Conservation (phyloP, 345 rosid genomes). For the Aquilaria sinensis region DNA sequence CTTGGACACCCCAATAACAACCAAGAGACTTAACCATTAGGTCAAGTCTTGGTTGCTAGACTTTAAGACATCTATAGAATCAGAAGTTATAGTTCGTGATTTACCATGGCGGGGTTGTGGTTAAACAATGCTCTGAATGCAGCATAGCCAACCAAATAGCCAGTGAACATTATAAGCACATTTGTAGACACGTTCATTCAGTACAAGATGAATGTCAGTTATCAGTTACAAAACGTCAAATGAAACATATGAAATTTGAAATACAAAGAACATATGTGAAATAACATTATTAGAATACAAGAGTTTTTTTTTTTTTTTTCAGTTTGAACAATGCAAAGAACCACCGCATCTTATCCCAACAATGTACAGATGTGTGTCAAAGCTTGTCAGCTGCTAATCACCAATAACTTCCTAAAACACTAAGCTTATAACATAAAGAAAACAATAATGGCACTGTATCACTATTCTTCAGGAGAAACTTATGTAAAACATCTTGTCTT, state of each 20-base stretch:
- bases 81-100: not conserved
- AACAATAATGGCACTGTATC: too few relatives aligned
- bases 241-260: not conserved
- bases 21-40: not conserved
- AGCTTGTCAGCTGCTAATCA: too few relatives aligned
- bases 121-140: slow-evolving; percentile 84
- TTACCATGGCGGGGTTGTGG: slow-evolving; percentile 67
- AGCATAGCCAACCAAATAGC: slow-evolving; percentile 75
- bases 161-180: slow-evolving; percentile 80
- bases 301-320: not conserved
- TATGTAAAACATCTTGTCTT: too few relatives aligned
- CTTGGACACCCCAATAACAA: not conserved
- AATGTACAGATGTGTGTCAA: too few relatives aligned
- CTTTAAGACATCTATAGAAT: not conserved
- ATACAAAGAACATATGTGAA: not conserved
- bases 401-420: too few relatives aligned
- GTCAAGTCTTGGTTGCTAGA: too few relatives aligned
- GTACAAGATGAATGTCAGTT: too few relatives aligned
- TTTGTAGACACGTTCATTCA: slow-evolving; percentile 66
- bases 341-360: too few relatives aligned
- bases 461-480: too few relatives aligned
- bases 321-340: not conserved
- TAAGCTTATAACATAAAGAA: too few relatives aligned
- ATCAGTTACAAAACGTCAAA: too few relatives aligned
- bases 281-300: not conserved